Conservation (phyloP, 2,329 filamentous ascomycete genomes). For the Aspergillus pseudoterreus region DNA sequence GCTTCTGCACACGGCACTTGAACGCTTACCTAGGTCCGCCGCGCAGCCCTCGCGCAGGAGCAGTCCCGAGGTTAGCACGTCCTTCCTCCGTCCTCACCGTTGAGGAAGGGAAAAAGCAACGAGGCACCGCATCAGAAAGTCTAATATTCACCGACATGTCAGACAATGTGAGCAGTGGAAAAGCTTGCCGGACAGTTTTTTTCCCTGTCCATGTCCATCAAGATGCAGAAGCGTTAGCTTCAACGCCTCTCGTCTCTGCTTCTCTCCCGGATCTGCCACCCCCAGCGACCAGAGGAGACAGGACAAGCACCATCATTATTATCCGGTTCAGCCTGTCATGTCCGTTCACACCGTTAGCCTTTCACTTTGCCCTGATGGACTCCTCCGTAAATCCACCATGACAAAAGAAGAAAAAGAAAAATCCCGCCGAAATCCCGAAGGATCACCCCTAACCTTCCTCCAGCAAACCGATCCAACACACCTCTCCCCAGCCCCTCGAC, state of each 20-base stretch:
- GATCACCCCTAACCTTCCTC: not conserved
- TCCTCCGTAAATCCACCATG: too few relatives aligned
- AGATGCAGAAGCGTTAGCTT: slow-evolving; percentile 9
- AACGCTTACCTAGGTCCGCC: not conserved
- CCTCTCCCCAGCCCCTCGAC: not conserved
- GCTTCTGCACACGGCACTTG: too few relatives aligned
- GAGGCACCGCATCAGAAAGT: slow-evolving; percentile 9
- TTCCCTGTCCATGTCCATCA: not conserved
- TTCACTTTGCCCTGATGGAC: not conserved
- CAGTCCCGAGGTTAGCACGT: too few relatives aligned
- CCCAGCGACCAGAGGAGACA: not conserved
- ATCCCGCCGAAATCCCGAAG: slow-evolving; percentile 5
- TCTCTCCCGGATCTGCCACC: not conserved
- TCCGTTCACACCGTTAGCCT: too few relatives aligned
- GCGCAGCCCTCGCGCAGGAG: too few relatives aligned
- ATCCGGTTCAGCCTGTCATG: too few relatives aligned
- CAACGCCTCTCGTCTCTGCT: not conserved
- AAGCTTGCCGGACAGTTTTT: slow-evolving; percentile 9
- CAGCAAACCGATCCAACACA: slow-evolving; percentile 1
- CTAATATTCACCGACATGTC: slow-evolving; percentile 14
- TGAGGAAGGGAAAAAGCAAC: not conserved
- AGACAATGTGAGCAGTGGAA: slow-evolving; percentile 12
- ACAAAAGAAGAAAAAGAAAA: too few relatives aligned
- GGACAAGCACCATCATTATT: not conserved
- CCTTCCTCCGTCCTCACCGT: too few relatives aligned